phyloP scores from a whole-genome alignment of 208 protist species.

The Angomonas desouzai region DNA sequence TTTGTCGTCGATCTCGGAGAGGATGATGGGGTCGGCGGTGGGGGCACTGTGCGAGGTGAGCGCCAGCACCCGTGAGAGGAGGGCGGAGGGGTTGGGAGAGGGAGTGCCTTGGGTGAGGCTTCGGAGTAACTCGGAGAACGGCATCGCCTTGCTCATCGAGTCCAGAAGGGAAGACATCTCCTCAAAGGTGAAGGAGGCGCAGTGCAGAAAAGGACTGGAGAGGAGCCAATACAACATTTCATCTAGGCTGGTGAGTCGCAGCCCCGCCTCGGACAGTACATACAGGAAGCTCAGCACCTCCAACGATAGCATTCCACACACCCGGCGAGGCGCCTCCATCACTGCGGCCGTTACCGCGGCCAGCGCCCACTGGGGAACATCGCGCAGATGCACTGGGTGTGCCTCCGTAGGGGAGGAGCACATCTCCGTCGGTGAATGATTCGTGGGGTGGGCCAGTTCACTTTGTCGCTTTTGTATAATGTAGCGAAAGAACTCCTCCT shows the following conservation, averaged over 20 bases:
- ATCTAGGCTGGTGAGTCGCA: conserved; percentile 27
- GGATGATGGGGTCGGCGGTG: conserved; percentile 15
- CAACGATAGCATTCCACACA: conserved; percentile 21
- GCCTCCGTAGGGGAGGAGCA: not conserved
- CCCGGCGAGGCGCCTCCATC: conserved; percentile 10
- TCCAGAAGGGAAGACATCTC: conserved; percentile 36
- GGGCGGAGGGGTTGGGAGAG: not conserved
- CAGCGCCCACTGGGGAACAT: not conserved
- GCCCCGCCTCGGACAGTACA: conserved; percentile 29
- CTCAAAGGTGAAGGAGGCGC: conserved; percentile 29
- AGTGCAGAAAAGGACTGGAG: conserved; percentile 6
- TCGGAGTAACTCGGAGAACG: conserved; percentile 39
- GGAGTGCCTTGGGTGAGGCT: conserved; percentile 15
- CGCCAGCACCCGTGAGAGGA: conserved; percentile 9
- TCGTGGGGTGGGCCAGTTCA: not conserved
- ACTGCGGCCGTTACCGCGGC: not conserved
- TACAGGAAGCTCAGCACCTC: conserved; percentile 38
- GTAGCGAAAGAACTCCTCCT: conserved; percentile 17
- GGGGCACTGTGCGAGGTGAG: conserved; percentile 21
- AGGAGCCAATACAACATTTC: conserved; percentile 37
- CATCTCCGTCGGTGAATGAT: not conserved
- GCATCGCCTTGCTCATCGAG: conserved; percentile 40
- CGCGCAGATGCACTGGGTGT: not conserved
- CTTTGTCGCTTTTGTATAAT: conserved; percentile 11
- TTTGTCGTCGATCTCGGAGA: conserved; percentile 20